These are phyloP conservation scores for Lasiodiplodia sp. DNA, from an alignment of 2,329 filamentous ascomycete genomes.

Conservation along the genomic window DNA sequence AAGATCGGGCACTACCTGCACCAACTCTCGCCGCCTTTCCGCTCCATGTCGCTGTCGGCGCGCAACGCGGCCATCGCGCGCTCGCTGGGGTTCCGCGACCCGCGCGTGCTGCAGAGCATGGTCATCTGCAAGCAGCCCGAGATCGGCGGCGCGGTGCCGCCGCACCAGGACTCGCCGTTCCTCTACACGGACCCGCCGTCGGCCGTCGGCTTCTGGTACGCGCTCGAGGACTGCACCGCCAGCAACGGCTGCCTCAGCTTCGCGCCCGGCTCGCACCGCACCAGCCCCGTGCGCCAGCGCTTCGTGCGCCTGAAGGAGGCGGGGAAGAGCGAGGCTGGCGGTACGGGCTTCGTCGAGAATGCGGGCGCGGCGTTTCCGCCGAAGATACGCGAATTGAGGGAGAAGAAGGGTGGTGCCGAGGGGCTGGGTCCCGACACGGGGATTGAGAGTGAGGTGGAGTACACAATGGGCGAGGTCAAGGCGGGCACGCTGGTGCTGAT, in stretches of 20 bases:
- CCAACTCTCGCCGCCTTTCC: slow-evolving; percentile 55
- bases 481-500: slow-evolving; percentile 91
- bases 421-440: slow-evolving; percentile 40
- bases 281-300: slow-evolving; percentile 72
- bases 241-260: slow-evolving; percentile 92
- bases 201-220: slow-evolving; percentile 97
- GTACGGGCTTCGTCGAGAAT: slow-evolving; percentile 66
- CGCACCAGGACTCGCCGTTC: slow-evolving; percentile 93
- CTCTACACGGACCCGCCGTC: slow-evolving; percentile 87
- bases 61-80: slow-evolving; percentile 70
- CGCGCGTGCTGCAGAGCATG: slow-evolving; percentile 89
- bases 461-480: slow-evolving; percentile 85
- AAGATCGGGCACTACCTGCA: slow-evolving; percentile 62
- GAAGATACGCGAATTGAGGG: slow-evolving; percentile 46
- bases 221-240: slow-evolving; percentile 85
- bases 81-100: slow-evolving; percentile 76
- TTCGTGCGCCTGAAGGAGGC: slow-evolving; percentile 69
- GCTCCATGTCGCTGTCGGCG: slow-evolving; percentile 59
- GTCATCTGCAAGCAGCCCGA: slow-evolving; percentile 98
- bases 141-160: slow-evolving; percentile 88
- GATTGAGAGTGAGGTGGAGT: slow-evolving; percentile 58
- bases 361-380: slow-evolving; percentile 69
- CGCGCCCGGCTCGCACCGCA: slow-evolving; percentile 79
- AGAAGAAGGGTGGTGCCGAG: slow-evolving; percentile 31
- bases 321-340: slow-evolving; percentile 36